These are phyloP conservation scores for Sporothrix brunneoviolacea DNA, from an alignment of 2,329 filamentous ascomycete genomes.

Conservation along the genomic window DNA sequence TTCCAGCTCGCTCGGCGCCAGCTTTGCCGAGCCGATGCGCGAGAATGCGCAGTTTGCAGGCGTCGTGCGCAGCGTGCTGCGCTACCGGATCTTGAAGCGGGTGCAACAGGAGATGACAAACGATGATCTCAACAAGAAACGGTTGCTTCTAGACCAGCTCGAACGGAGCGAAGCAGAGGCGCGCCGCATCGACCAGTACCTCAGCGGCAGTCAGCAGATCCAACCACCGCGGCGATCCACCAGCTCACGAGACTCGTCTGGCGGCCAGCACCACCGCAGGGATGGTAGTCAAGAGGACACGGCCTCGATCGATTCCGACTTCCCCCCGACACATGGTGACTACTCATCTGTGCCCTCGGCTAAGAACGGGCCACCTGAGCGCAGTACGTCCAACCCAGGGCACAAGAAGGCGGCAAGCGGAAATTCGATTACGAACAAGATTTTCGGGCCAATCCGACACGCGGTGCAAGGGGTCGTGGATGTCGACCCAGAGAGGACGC, in stretches of 20 bases:
- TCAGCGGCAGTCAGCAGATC: slow-evolving; percentile 64
- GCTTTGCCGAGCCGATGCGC: slow-evolving; percentile 94
- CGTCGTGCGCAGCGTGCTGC: slow-evolving; percentile 80
- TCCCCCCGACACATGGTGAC: slow-evolving; percentile 81
- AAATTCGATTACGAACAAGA: slow-evolving; percentile 84
- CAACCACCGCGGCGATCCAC: slow-evolving; percentile 61
- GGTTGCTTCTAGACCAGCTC: slow-evolving; percentile 72
- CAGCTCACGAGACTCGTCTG: slow-evolving; percentile 44
- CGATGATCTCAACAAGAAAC: slow-evolving; percentile 87
- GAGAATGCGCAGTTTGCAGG: slow-evolving; percentile 97
- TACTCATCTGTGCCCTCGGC: slow-evolving; percentile 62
- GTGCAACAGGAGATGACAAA: slow-evolving; percentile 97
- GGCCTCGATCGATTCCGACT: slow-evolving; percentile 90
- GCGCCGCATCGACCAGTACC: slow-evolving; percentile 85
- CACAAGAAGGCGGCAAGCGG: slow-evolving; percentile 80
- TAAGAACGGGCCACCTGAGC: slow-evolving; percentile 61
- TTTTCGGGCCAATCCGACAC: slow-evolving; percentile 92
- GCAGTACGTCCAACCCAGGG: slow-evolving; percentile 32
- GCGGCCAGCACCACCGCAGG: slow-evolving; percentile 34
- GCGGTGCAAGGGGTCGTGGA: slow-evolving; percentile 95
- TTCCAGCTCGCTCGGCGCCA: slow-evolving; percentile 78
- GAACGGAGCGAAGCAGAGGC: slow-evolving; percentile 91
- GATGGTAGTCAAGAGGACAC: slow-evolving; percentile 66
- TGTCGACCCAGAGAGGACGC: slow-evolving; percentile 86
- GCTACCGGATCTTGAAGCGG: slow-evolving; percentile 85